Conservation (phyloP, 2,329 filamentous ascomycete genomes). For the Gliomastix tumulicola region DNA sequence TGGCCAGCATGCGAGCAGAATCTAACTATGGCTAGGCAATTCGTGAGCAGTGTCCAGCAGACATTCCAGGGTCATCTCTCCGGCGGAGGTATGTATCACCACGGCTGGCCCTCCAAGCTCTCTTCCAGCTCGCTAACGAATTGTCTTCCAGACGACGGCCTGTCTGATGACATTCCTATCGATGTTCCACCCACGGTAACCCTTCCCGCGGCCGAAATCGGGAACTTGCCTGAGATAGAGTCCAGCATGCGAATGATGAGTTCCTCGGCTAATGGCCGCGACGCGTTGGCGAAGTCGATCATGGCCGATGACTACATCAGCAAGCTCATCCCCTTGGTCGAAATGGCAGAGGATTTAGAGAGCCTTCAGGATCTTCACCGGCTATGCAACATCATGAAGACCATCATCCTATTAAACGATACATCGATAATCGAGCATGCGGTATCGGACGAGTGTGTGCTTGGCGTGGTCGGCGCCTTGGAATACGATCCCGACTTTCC, state of each 20-base stretch:
- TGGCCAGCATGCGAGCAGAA: background rate
- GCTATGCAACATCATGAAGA: constrained; percentile 97
- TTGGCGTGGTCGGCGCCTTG: constrained; percentile 89
- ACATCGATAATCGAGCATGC: constrained; percentile 90
- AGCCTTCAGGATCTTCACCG: constrained; percentile 80
- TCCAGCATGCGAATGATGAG: constrained; percentile 74
- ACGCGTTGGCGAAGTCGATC: constrained; percentile 81
- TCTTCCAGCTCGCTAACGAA: no score
- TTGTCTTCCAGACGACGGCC: constrained; percentile 61
- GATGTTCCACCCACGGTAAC: constrained; percentile 65
- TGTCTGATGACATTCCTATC: constrained; percentile 78
- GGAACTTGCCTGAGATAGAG: constrained; percentile 78
- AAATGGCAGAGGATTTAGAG: constrained; percentile 86
- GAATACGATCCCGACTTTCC: constrained; percentile 99
- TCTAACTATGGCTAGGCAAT: constrained; percentile 57
- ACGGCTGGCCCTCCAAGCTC: no score
- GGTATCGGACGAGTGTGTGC: constrained; percentile 80
- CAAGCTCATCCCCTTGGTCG: constrained; percentile 79
- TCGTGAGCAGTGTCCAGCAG: constrained; percentile 80
- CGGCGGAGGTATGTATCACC: no score
- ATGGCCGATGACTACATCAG: constrained; percentile 79
- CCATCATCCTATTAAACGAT: constrained; percentile 89
- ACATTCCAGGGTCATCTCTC: no score
- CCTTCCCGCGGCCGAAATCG: constrained; percentile 74
- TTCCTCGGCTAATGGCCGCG: constrained; percentile 66